phyloP scores from a whole-genome alignment of 2,329 filamentous ascomycete genomes.

The Pyricularia grisea region DNA sequence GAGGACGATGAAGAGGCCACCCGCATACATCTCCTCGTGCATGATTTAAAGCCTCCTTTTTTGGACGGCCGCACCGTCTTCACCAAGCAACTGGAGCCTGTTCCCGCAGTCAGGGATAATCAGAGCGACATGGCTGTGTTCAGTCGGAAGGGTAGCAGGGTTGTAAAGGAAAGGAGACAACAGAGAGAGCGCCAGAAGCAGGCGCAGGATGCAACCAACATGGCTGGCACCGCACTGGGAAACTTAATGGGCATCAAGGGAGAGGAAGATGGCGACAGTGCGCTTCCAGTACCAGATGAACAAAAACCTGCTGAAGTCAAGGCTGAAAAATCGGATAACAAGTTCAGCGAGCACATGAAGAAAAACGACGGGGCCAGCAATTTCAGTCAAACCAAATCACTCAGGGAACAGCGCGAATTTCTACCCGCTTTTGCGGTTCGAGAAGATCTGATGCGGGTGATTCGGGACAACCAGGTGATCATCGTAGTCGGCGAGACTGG shows the following conservation, averaged over 20 bases:
- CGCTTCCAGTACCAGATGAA: slow-evolving; percentile 66
- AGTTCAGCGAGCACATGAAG: slow-evolving; percentile 87
- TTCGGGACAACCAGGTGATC: slow-evolving; percentile 92
- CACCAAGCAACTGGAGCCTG: slow-evolving; percentile 92
- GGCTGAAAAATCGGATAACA: slow-evolving; percentile 40
- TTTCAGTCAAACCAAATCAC: slow-evolving; percentile 86
- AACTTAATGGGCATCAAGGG: slow-evolving; percentile 96
- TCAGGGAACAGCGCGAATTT: slow-evolving; percentile 86
- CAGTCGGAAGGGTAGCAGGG: slow-evolving; percentile 85
- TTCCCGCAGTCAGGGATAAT: slow-evolving; percentile 83
- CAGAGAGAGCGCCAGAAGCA: slow-evolving; percentile 90
- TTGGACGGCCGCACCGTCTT: slow-evolving; percentile 92
- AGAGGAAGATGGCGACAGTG: slow-evolving; percentile 75
- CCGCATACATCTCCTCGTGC: slow-evolving; percentile 81
- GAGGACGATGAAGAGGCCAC: slow-evolving; percentile 85
- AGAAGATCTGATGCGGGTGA: slow-evolving; percentile 83
- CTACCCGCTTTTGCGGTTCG: slow-evolving; percentile 93
- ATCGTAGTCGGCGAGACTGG: slow-evolving; percentile 97
- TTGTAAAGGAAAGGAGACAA: slow-evolving; percentile 84
- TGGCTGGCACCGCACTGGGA: slow-evolving; percentile 83
- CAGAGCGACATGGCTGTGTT: slow-evolving; percentile 99
- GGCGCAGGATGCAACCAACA: slow-evolving; percentile 87
- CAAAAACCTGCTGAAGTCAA: slow-evolving; percentile 30
- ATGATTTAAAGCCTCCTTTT: slow-evolving; percentile 90
- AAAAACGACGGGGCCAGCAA: slow-evolving; percentile 70